phyloP scores from a whole-genome alignment of 106 monocot species.

The Dioscorea zingiberensis region DNA sequence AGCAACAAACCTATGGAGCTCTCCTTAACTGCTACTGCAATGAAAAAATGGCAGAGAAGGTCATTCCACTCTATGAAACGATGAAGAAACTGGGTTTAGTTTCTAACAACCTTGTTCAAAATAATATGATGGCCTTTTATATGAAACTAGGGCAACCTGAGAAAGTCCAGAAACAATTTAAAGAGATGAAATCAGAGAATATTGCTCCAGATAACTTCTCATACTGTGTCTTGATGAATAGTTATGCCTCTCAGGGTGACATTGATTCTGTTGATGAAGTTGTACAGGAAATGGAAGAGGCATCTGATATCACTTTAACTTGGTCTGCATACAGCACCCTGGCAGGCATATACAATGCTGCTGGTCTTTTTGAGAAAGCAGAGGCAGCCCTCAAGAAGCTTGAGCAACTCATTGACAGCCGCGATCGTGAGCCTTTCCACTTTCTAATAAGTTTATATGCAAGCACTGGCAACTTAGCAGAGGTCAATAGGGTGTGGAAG shows the following conservation, averaged over 20 bases:
- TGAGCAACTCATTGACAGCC: constrained; percentile 35
- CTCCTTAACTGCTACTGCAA: constrained; percentile 41
- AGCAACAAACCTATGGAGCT: constrained; percentile 35
- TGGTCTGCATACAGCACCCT: constrained; percentile 58
- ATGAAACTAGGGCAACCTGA: constrained; percentile 32
- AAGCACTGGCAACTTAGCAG: constrained; percentile 31
- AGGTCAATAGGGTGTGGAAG: constrained; percentile 62
- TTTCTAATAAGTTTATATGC: constrained; percentile 54
- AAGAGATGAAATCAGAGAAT: constrained; percentile 35
- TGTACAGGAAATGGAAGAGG: constrained; percentile 33
- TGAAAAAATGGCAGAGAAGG: constrained; percentile 31
- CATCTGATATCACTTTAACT: constrained; percentile 4
- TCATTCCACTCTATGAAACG: constrained; percentile 23
- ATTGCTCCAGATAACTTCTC: constrained; percentile 38
- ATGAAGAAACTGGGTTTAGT: constrained; percentile 45
- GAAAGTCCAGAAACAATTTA: constrained; percentile 21
- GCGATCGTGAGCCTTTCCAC: constrained; percentile 34
- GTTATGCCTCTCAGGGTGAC: constrained; percentile 34
- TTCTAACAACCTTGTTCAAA: constrained; percentile 33
- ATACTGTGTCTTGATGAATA: constrained; percentile 47
- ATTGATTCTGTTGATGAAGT: constrained; percentile 41
- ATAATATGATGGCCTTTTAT: constrained; percentile 45
- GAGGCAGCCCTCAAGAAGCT: constrained; percentile 46
- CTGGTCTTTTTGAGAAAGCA: constrained; percentile 38
- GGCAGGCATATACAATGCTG: constrained; percentile 47